Base-by-base conservation (phyloP, 2,329 filamentous ascomycete genomes). In the Metarhizium brunneum region DNA sequence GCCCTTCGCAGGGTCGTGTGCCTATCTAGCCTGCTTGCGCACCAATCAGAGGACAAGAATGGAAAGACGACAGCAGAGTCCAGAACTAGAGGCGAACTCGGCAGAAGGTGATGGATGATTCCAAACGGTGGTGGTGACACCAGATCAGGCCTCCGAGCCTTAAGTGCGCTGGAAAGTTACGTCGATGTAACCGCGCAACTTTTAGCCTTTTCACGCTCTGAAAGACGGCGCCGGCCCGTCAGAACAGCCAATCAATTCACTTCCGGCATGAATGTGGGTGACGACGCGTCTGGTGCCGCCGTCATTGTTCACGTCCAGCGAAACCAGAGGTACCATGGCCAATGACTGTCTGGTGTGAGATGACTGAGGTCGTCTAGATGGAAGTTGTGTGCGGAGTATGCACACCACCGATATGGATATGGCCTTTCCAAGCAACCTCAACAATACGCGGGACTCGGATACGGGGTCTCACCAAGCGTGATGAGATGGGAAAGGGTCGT, bases 161-260 rank as follows among this genome's bases (percentile, higher is more conserved):
- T 42, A 16, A 16, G 52, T 55, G 6, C 51, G 55, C 40, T 57
- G 54, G 47, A 47, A 52, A 56, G 54, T 52, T 53, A 49, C 58
- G 36, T 53, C 50, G 42, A 60, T 61, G 54, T 56, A 51, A 61
- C 58, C 13, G 45, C 52, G 42, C 48, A 47, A 40, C 30, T n/a
- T 58, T 60, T 56, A 30, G 48, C 38, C 35, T 14, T 51, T 53
- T 52, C 47, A 43, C 45, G 13, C 45, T 32, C 35, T 51, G 29
- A 7, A 42, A 40, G 40, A n/a, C 52, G 52, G 51, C 18, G 51
- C 25, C 55, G 50, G 32, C 16, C 50, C 32, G 25, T 30, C 30
- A n/a, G 14, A 36, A 38, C 5, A 43, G 36, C 55, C 55, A 56
- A 54, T 54, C 47, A 45, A 45, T 20, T 7, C n/a, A 20, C 6